phyloP scores from a whole-genome alignment of 192 early-diverging fungal genomes.

The Coemansia nantahalensis region DNA sequence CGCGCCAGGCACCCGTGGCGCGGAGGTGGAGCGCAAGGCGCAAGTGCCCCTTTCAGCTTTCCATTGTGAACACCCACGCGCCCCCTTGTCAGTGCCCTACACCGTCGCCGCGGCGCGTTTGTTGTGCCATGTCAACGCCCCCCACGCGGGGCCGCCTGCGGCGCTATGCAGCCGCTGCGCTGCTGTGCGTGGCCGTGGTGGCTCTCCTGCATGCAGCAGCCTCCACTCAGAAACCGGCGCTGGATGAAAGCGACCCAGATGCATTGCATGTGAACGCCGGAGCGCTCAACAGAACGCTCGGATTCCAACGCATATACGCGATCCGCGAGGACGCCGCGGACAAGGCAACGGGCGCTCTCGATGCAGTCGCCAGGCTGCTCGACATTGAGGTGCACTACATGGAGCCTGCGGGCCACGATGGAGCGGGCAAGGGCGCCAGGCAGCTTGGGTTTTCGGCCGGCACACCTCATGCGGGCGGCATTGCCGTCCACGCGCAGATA shows the following conservation, averaged over 20 bases:
- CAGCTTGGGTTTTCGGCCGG: constrained; percentile 6
- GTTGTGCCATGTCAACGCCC: too few relatives aligned
- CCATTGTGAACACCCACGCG: background rate
- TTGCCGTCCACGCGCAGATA: constrained; percentile 19
- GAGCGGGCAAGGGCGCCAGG: background rate
- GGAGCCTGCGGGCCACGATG: background rate
- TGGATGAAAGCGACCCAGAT: too few relatives aligned
- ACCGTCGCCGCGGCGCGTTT: too few relatives aligned
- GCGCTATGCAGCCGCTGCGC: too few relatives aligned
- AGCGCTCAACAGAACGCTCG: constrained; percentile 24
- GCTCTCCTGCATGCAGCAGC: too few relatives aligned
- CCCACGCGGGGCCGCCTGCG: too few relatives aligned
- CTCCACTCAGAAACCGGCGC: too few relatives aligned
- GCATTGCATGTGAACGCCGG: constrained; percentile 2
- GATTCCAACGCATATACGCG: constrained; percentile 28
- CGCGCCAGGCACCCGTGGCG: too few relatives aligned
- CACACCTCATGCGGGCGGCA: constrained; percentile 4
- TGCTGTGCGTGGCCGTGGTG: too few relatives aligned
- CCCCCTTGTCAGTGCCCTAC: too few relatives aligned
- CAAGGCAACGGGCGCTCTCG: background rate
- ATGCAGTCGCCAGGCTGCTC: constrained; percentile 15
- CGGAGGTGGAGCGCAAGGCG: too few relatives aligned
- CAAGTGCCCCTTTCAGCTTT: too few relatives aligned
- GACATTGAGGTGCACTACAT: constrained; percentile 16
- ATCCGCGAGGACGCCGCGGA: background rate